These are phyloP conservation scores for Penicillium sp. DNA, from an alignment of 2,329 filamentous ascomycete species.

Conservation along the genomic window DNA sequence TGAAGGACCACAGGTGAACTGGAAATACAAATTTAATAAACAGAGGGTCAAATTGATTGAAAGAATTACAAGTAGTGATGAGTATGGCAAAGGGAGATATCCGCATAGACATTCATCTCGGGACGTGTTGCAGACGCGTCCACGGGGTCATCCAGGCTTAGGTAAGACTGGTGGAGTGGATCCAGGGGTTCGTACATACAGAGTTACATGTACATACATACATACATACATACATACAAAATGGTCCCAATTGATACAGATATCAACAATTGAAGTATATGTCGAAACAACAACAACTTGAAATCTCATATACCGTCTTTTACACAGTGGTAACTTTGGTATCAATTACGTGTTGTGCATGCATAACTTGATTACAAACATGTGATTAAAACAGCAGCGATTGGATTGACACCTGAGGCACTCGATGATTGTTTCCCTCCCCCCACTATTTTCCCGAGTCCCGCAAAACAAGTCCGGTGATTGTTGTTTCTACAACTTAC, in stretches of 20 bases:
- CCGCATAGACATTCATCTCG: neutral
- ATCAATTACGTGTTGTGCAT: too few relatives aligned
- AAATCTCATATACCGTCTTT: too few relatives aligned
- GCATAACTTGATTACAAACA: neutral
- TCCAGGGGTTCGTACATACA: too few relatives aligned
- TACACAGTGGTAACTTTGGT: too few relatives aligned
- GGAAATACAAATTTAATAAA: neutral
- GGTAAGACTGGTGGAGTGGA: conserved; percentile 1
- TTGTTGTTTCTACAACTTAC: conserved; percentile 7
- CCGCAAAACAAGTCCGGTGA: conserved; percentile 23
- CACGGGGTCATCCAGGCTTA: conserved; percentile 2
- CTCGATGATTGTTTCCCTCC: neutral
- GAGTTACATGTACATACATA: too few relatives aligned
- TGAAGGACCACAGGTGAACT: neutral
- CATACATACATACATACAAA: too few relatives aligned
- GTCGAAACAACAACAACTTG: too few relatives aligned
- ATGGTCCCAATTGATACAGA: too few relatives aligned
- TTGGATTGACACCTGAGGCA: conserved; percentile 16
- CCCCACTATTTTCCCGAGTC: conserved; percentile 22
- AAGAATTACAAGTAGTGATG: conserved; percentile 5
- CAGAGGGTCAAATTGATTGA: neutral
- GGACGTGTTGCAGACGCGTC: conserved; percentile 6
- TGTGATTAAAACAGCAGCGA: neutral
- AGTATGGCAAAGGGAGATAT: neutral
- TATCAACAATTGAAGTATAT: neutral